Conservation (phyloP, 2,329 filamentous ascomycete species). For the Claviceps cyperi region DNA sequence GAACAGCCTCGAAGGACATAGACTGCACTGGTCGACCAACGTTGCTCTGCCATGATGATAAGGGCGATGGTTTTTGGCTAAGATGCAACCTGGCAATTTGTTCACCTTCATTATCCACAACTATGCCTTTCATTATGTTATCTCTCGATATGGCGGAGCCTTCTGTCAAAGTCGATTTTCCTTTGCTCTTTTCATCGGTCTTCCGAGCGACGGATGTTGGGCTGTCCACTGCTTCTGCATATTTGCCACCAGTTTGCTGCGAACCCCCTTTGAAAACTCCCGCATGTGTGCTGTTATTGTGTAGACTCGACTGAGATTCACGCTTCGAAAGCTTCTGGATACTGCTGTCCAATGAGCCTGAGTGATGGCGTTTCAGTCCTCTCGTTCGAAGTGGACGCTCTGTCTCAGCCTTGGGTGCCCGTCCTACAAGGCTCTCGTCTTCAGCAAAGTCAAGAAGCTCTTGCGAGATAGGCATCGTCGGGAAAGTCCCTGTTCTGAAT, state of each 20-base stretch:
- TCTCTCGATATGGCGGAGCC: not conserved
- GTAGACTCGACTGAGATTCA: conserved; percentile 1
- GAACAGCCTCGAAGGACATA: not conserved
- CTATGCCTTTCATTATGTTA: not conserved
- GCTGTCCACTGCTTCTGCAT: not conserved
- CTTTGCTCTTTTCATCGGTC: not conserved
- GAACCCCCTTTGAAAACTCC: not conserved
- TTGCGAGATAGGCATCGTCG: conserved; percentile 22
- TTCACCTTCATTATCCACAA: not conserved
- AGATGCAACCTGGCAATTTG: not conserved
- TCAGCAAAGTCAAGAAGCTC: conserved; percentile 27
- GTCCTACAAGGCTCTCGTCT: conserved; percentile 19
- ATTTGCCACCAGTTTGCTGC: not conserved
- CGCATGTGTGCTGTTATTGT: not conserved
- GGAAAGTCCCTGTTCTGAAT: conserved; percentile 22
- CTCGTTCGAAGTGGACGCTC: not conserved
- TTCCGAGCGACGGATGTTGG: not conserved
- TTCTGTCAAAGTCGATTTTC: not conserved
- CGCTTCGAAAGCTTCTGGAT: not conserved
- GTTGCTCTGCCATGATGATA: conserved; percentile 30
- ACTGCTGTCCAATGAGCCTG: not conserved
- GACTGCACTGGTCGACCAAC: conserved; percentile 10
- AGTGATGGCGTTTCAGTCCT: conserved; percentile 1
- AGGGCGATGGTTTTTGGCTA: not conserved
- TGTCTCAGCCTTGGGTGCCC: conserved; percentile 7